A percentile compares a stretch with the other conserved stretches of the same genome.
These are phyloP conservation scores for Mycosarcoma mackinlayi DNA, from an alignment of 1,284 basidiomycete species.

Conservation along the genomic window DNA sequence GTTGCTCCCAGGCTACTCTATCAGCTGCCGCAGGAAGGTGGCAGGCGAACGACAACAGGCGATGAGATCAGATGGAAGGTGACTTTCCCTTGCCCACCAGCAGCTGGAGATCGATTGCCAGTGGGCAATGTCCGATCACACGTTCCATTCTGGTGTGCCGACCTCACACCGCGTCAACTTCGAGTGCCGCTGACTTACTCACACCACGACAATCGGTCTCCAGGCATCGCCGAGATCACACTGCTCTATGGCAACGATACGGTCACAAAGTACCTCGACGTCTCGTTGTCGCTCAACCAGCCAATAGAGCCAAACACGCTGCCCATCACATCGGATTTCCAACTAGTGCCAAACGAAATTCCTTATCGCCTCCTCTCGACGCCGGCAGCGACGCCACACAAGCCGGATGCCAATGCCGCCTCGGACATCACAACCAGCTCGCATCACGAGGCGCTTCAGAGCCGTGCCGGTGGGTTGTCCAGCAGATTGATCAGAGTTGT, in stretches of 20 bases:
- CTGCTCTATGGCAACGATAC: slow-evolving; percentile 40
- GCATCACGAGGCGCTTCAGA: slow-evolving; percentile 8
- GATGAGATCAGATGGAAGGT: slow-evolving; percentile 51
- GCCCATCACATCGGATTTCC: slow-evolving; percentile 24
- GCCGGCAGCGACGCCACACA: slow-evolving; percentile 4
- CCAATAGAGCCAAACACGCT: slow-evolving; percentile 28
- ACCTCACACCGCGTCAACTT: slow-evolving; percentile 40
- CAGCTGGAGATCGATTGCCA: neutral
- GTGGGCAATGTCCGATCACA: slow-evolving; percentile 24
- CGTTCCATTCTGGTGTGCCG: slow-evolving; percentile 55
- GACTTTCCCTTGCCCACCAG: slow-evolving; percentile 41
- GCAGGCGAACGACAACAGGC: slow-evolving; percentile 37
- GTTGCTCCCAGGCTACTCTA: slow-evolving; percentile 32
- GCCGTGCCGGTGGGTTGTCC: neutral
- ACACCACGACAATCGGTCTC: slow-evolving; percentile 41
- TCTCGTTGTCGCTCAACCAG: slow-evolving; percentile 30
- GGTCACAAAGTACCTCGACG: slow-evolving; percentile 26
- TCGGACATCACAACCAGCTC: slow-evolving; percentile 6
- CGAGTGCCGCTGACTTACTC: slow-evolving; percentile 33
- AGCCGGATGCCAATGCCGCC: slow-evolving; percentile 14
- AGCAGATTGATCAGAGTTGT: slow-evolving; percentile 21
- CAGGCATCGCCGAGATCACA: slow-evolving; percentile 47
- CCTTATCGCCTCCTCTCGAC: slow-evolving; percentile 20
- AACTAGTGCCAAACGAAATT: slow-evolving; percentile 33
- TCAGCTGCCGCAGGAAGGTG: slow-evolving; percentile 25